phyloP scores from a whole-genome alignment of 495 filamentous ascomycete species.

The Delitschia confertaspora region DNA sequence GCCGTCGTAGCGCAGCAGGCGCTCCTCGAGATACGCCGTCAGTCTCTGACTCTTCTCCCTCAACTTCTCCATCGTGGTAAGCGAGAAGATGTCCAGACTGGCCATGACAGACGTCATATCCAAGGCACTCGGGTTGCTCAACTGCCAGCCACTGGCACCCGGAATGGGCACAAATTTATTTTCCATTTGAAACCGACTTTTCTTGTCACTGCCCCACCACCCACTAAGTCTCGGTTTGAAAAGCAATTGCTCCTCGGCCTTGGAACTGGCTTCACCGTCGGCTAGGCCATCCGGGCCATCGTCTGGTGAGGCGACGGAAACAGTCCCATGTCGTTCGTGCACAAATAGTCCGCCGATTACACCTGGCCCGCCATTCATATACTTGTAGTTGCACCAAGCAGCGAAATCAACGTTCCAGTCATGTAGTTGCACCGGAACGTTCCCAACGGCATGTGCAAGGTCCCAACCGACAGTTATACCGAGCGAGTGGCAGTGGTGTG shows the following conservation, averaged over 20 bases:
- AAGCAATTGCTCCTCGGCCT: constrained; percentile 28
- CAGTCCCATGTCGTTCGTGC: constrained; percentile 59
- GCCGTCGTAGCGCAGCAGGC: constrained; percentile 43
- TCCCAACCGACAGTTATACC: constrained; percentile 87
- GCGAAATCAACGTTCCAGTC: constrained; percentile 96
- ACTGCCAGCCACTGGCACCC: constrained; percentile 61
- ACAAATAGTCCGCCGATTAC: constrained; percentile 82
- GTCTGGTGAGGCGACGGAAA: constrained; percentile 38
- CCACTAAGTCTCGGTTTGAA: constrained; percentile 60
- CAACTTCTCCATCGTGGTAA: constrained; percentile 59
- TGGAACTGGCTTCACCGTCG: background rate
- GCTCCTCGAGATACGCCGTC: constrained; percentile 69
- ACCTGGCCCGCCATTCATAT: constrained; percentile 86
- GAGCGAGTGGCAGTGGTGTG: constrained; percentile 62
- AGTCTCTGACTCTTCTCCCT: constrained; percentile 65
- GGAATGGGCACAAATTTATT: constrained; percentile 64
- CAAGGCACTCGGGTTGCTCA: constrained; percentile 59
- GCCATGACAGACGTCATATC: constrained; percentile 64
- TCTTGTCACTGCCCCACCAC: constrained; percentile 84
- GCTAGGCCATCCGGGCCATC: background rate
- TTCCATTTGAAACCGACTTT: constrained; percentile 67
- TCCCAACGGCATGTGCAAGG: constrained; percentile 88
- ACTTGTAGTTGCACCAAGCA: constrained; percentile 97
- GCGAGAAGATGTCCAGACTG: constrained; percentile 68
- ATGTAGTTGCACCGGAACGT: constrained; percentile 73